Conservation (phyloP, 2,329 filamentous ascomycete genomes). For the Fusarium lateritium region DNA sequence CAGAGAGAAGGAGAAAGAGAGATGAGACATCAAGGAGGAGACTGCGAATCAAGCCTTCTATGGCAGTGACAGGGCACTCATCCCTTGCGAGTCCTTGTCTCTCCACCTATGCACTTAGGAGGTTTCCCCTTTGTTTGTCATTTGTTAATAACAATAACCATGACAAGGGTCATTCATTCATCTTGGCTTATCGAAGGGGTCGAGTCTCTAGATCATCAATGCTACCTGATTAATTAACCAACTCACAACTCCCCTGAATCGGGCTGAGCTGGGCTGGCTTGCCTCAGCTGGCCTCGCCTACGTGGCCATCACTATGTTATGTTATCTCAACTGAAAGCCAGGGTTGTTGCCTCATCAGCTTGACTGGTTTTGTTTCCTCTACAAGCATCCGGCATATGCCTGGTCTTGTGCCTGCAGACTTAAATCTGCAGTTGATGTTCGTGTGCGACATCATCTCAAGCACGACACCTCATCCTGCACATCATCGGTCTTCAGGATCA, state of each 20-base stretch:
- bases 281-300: conserved; percentile 31
- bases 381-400: conserved; percentile 3
- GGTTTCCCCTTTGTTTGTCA: conserved; percentile 13
- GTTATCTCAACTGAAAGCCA: conserved; percentile 33
- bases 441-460: conserved; percentile 43
- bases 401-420: conserved; percentile 38
- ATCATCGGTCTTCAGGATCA: conserved; percentile 38
- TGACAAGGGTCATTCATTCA: not conserved
- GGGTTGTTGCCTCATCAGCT: conserved; percentile 24
- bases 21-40: conserved; percentile 30
- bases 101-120: not conserved
- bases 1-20: conserved; percentile 23
- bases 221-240: conserved; percentile 5
- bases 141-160: conserved; percentile 3
- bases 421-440: conserved; percentile 27
- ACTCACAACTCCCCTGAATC: not conserved
- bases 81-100: conserved; percentile 2
- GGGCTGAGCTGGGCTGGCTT: conserved; percentile 14
- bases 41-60: conserved; percentile 6
- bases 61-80: conserved; percentile 2
- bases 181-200: conserved; percentile 3
- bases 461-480: conserved; percentile 45
- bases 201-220: not conserved
- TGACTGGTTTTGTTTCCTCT: conserved; percentile 12
- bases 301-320: conserved; percentile 14